phyloP scores from a whole-genome alignment of 2,329 filamentous ascomycete genomes.

The Ilyonectria sp. region DNA sequence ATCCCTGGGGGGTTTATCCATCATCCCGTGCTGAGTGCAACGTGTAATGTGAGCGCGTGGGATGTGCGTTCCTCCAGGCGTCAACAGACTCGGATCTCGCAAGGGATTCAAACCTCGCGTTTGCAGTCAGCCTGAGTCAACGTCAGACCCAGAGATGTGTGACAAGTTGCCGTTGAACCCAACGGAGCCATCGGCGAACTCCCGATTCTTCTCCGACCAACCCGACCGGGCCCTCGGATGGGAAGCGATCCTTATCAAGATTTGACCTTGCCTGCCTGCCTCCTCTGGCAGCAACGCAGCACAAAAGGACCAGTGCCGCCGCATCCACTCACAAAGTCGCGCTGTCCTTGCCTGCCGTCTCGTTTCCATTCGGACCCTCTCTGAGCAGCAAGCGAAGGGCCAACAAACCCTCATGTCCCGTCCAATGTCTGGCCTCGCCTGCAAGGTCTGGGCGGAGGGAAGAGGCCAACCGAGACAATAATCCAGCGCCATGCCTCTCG shows the following conservation, averaged over 20 bases:
- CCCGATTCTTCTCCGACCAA: conserved; percentile 24
- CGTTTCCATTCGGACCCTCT: background rate
- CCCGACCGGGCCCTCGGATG: conserved; percentile 20
- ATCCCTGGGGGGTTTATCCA: conserved; percentile 9
- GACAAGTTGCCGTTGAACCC: conserved; percentile 2
- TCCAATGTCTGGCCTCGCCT: conserved; percentile 22
- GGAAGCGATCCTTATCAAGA: conserved; percentile 7
- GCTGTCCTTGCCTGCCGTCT: background rate
- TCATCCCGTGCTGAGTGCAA: conserved; percentile 18
- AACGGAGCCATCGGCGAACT: conserved; percentile 18
- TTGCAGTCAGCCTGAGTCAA: conserved; percentile 7
- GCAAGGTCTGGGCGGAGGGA: background rate
- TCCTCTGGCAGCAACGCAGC: conserved; percentile 4
- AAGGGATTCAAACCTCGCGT: background rate
- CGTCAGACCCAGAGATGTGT: background rate
- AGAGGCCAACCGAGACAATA: conserved; percentile 13
- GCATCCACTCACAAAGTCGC: background rate
- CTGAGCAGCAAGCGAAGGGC: conserved; percentile 3
- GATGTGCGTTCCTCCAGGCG: conserved; percentile 22
- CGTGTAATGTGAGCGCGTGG: conserved; percentile 16
- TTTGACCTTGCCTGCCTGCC: background rate
- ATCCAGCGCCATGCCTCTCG: conserved; percentile 11
- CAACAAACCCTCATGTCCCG: background rate
- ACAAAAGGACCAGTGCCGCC: conserved; percentile 15
- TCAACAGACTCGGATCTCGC: conserved; percentile 6